phyloP scores from a whole-genome alignment of 306 rosid species.

The Pyrus bretschneideri region DNA sequence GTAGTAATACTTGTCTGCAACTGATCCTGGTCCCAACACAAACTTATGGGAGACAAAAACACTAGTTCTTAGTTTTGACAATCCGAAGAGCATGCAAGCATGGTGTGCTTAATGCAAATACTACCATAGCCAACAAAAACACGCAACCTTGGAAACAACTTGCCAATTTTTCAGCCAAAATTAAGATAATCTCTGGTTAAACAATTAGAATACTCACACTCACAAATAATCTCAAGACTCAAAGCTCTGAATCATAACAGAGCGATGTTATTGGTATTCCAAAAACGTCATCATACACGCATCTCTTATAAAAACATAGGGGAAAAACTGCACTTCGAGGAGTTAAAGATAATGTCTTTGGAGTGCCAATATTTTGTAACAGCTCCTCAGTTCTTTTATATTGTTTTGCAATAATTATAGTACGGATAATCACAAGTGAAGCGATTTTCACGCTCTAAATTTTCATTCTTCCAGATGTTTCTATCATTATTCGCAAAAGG shows the following conservation, averaged over 20 bases:
- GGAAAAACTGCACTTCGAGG: too few species aligned
- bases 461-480: too few species aligned
- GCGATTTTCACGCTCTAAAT: too few species aligned
- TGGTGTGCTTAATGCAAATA: conserved; percentile 22
- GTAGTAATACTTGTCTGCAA: conserved; percentile 27
- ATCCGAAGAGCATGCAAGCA: conserved; percentile 20
- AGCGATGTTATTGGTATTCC: too few species aligned
- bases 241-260: background rate
- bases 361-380: too few species aligned
- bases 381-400: too few species aligned
- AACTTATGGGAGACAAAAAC: conserved; percentile 48
- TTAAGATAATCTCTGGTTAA: background rate
- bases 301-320: too few species aligned
- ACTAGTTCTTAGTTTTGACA: conserved; percentile 21
- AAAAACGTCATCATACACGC: too few species aligned
- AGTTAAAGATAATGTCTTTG: too few species aligned
- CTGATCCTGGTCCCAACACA: conserved; percentile 60
- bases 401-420: background rate
- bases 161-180: conserved; percentile 31
- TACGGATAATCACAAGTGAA: background rate
- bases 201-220: background rate
- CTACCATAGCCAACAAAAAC: conserved; percentile 17
- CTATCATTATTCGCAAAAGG: too few species aligned
- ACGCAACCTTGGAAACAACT: conserved; percentile 4
- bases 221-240: background rate